These are phyloP conservation scores for Sonneratia caseolaris DNA, from an alignment of 345 rosid species.

Conservation along the genomic window DNA sequence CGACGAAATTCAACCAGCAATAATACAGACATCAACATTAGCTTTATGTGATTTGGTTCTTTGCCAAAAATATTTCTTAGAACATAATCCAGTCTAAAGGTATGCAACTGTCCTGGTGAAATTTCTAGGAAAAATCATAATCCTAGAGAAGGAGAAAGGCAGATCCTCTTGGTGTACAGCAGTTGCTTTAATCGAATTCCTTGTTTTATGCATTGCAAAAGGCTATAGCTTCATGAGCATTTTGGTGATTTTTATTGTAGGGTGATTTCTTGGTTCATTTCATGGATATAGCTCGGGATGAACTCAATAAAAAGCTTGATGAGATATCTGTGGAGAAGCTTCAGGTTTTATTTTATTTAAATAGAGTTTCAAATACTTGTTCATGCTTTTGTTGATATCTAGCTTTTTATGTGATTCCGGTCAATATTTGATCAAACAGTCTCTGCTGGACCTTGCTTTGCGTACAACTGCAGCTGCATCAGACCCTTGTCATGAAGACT, in stretches of 20 bases:
- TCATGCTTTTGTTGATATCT: not conserved
- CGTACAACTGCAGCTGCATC: constrained; percentile 93
- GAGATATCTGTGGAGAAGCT: constrained; percentile 85
- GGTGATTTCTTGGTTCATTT: constrained; percentile 98
- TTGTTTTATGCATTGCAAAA: not conserved
- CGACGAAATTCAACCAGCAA: not conserved
- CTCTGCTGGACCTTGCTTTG: constrained; percentile 92
- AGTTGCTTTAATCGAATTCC: not conserved
- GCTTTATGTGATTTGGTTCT: not conserved
- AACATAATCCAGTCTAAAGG: not conserved
- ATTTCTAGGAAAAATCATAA: not conserved
- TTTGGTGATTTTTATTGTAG: constrained; percentile 26
- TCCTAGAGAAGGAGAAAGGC: not conserved
- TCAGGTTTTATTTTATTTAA: constrained; percentile 40
- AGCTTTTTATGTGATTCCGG: not conserved
- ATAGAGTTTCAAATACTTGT: not conserved
- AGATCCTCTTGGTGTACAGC: not conserved
- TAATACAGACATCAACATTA: not conserved
- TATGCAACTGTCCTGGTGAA: not conserved
- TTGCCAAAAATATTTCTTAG: not conserved
- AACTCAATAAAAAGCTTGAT: constrained; percentile 65
- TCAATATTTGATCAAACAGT: constrained; percentile 27
- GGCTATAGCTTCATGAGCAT: not conserved
- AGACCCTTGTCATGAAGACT: constrained; percentile 93
- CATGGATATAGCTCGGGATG: constrained; percentile 96